These are phyloP conservation scores for Botryotinia globosa DNA, from an alignment of 2,329 filamentous ascomycete genomes.

Conservation along the genomic window DNA sequence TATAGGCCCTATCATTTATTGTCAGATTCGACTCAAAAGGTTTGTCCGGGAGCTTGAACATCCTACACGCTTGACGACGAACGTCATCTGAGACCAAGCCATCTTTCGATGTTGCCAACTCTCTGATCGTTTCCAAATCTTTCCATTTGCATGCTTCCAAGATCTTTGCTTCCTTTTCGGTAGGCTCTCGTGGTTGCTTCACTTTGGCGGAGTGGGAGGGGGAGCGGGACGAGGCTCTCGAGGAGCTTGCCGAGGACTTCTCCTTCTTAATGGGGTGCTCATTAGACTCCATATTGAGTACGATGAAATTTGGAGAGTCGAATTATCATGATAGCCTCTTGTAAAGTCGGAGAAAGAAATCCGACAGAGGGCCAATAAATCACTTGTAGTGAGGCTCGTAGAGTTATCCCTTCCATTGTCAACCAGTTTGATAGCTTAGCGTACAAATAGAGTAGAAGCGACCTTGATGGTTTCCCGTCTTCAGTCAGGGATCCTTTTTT, in stretches of 20 bases:
- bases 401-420: slow-evolving; percentile 9
- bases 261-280: slow-evolving; percentile 28
- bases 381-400: background rate
- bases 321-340: slow-evolving; percentile 29
- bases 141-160: slow-evolving; percentile 57
- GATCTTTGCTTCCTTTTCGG: slow-evolving; percentile 48
- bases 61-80: slow-evolving; percentile 70
- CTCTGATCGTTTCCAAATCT: slow-evolving; percentile 55
- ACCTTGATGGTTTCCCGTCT: slow-evolving; percentile 9
- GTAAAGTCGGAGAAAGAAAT: background rate
- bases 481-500: slow-evolving; percentile 8
- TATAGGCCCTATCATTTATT: slow-evolving; percentile 55
- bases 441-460: slow-evolving; percentile 11
- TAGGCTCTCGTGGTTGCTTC: slow-evolving; percentile 14
- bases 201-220: background rate
- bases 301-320: slow-evolving; percentile 29
- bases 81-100: slow-evolving; percentile 66
- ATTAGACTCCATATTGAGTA: slow-evolving; percentile 36
- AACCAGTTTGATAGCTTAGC: slow-evolving; percentile 1
- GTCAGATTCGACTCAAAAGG: slow-evolving; percentile 24
- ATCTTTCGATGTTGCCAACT: slow-evolving; percentile 60
- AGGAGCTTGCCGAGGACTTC: slow-evolving; percentile 17
- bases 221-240: slow-evolving; percentile 20
- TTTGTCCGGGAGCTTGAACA: slow-evolving; percentile 41
- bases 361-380: background rate